A percentile compares a stretch with the other conserved stretches of the same genome.
Evolutionary conservation across 1,284 basidiomycete genomes (phyloP).

Genomic region (Ceratobasidium sp.): DNA sequence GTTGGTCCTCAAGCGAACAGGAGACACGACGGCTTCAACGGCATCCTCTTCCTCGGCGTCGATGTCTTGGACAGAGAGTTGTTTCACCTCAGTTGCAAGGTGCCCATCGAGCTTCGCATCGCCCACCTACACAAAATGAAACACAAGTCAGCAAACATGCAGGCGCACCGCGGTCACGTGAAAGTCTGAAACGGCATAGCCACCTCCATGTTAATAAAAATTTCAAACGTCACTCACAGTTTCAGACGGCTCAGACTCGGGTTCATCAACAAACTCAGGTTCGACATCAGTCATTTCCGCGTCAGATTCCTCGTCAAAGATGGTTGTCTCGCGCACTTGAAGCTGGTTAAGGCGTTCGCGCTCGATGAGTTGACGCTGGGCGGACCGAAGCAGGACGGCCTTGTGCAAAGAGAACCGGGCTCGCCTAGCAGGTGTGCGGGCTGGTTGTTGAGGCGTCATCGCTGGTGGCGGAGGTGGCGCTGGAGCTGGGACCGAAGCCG

Average conservation of each 20-base stretch:
- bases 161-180: constrained; percentile 12
- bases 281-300: constrained; percentile 41
- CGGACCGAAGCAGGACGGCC: constrained; percentile 76
- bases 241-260: constrained; percentile 24
- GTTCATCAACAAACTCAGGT: constrained; percentile 26
- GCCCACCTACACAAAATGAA: constrained; percentile 5
- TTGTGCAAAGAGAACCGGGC: constrained; percentile 69
- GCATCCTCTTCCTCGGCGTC: constrained; percentile 45
- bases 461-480: constrained; percentile 38
- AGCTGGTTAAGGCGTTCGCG: constrained; percentile 52
- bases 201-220: constrained; percentile 6
- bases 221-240: constrained; percentile 24
- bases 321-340: constrained; percentile 28
- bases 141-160: neutral
- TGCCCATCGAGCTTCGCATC: constrained; percentile 28
- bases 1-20: constrained; percentile 13
- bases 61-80: constrained; percentile 28
- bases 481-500: constrained; percentile 35
- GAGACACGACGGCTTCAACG: constrained; percentile 34
- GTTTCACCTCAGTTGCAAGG: constrained; percentile 26
- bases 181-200: neutral
- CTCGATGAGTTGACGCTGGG: constrained; percentile 69
- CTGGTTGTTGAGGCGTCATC: constrained; percentile 62
- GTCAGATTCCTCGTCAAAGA: constrained; percentile 32
- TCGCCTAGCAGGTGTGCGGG: constrained; percentile 55